Evolutionary conservation across 208 protist genomes (phyloP), one percentile per base, ranked within the genome.

Genomic region (Trypanosoma vivax): DNA sequence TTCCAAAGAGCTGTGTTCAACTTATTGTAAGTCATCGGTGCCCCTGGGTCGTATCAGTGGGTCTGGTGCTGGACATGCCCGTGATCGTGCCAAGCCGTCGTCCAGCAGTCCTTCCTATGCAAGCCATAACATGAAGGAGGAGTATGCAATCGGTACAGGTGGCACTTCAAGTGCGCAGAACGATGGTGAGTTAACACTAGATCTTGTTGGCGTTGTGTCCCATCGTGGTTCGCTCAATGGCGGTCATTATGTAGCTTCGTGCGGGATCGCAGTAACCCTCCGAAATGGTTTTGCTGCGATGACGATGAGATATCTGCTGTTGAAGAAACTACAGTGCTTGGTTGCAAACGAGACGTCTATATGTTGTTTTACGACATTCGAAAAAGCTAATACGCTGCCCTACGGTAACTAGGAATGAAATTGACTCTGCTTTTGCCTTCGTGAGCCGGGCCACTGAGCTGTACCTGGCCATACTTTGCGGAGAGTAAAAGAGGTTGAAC

Each of bases 191-290:
- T 60, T 90, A 41, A 53, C 53, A 34, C 71, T 76, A 1, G 62
- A 73, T 11, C 70, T 96, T 5, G 71, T 90, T 6, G 83, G 85
- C 41, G 83, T 94, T 40, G 77, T 96, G 3, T 62, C 76, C 3
- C 89, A 96, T 57, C 70, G 79, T 6, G 89, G 89, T 31, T 85
- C 81, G 0, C 68, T 96, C 21, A 69, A 88, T 39, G 75, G 74
- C 13, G 89, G 89, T 2, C 89, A 96, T 65, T 94, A 94, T 70
- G 69, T 92, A 21, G 85, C 89, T 21, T 91, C 58, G 82, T 92
- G 43, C 83, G 83, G 23, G 53, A 80, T 47, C 41, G 66, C 0
- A 48, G 59, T 0, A 65, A 68, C 1, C 73, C 78, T 11, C 60
- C 82, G 23, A 34, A 72, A 25, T 94, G 88, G 84, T 92, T 91